These are phyloP conservation scores for Crassisporium funariophilum DNA, from an alignment of 768 basidiomycete species.

Conservation along the genomic window DNA sequence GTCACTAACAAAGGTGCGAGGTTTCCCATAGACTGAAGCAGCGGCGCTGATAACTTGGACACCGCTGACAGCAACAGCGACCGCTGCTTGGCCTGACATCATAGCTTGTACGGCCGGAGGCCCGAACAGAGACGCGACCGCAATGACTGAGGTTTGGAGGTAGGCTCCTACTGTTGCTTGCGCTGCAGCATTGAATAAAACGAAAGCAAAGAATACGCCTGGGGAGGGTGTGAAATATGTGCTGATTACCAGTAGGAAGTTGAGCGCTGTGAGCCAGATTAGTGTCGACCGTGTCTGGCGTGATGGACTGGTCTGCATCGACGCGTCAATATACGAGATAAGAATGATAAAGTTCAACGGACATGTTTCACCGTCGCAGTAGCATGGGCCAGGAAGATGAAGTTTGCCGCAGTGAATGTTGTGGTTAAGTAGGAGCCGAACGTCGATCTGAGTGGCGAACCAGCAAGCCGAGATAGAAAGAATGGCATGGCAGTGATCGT, in stretches of 20 bases:
- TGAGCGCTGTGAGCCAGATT: constrained; percentile 52
- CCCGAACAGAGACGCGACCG: constrained; percentile 82
- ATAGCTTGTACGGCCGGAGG: constrained; percentile 69
- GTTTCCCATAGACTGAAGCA: constrained; percentile 52
- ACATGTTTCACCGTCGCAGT: constrained; percentile 72
- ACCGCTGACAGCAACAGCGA: constrained; percentile 78
- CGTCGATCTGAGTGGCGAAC: constrained; percentile 55
- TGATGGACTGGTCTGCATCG: constrained; percentile 58
- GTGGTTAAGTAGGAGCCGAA: constrained; percentile 71
- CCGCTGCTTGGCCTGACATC: constrained; percentile 84
- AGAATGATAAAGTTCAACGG: constrained; percentile 23
- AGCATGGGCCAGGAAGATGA: constrained; percentile 74
- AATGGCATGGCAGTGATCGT: constrained; percentile 86
- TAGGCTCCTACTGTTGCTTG: constrained; percentile 71
- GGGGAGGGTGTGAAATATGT: constrained; percentile 59
- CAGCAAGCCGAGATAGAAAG: constrained; percentile 69
- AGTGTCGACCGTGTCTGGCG: constrained; percentile 56
- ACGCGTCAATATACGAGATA: constrained; percentile 2
- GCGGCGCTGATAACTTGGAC: constrained; percentile 73
- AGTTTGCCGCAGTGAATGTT: constrained; percentile 63
- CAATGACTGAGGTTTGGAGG: constrained; percentile 76
- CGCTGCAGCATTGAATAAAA: constrained; percentile 58
- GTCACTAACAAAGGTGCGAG: constrained; percentile 33
- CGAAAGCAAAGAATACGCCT: constrained; percentile 63
- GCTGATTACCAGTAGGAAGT: constrained; percentile 63